Conservation (phyloP, 108 stramenopile genomes). For the Fragilariopsis cylindrus region DNA sequence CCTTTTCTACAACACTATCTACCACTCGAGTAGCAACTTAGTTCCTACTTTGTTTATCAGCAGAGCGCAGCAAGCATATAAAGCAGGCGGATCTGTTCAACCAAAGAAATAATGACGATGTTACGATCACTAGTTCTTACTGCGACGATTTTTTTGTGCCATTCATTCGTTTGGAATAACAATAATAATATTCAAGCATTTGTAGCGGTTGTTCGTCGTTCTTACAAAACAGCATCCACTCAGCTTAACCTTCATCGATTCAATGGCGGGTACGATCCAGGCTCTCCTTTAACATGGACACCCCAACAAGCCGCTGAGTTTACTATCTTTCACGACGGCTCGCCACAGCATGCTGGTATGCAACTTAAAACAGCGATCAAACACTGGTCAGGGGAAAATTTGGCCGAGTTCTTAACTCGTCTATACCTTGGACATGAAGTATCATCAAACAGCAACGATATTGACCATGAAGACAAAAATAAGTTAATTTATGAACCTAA, state of each 20-base stretch:
- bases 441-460: not conserved
- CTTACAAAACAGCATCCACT: not conserved
- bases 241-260: conserved; percentile 18
- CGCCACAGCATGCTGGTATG: conserved; percentile 17
- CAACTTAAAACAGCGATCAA: conserved; percentile 24
- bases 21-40: too few species aligned
- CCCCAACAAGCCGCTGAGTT: conserved; percentile 38
- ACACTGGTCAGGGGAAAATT: conserved; percentile 28
- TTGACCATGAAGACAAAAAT: not conserved
- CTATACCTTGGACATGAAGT: conserved; percentile 24
- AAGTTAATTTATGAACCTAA: conserved; percentile 20
- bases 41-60: too few species aligned
- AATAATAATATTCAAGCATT: not conserved
- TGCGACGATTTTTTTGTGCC: not conserved
- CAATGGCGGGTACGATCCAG: conserved; percentile 33
- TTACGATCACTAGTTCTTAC: not conserved
- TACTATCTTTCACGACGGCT: conserved; percentile 19
- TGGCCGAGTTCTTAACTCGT: conserved; percentile 36
- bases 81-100: too few species aligned
- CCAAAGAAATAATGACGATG: too few species aligned
- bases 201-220: not conserved
- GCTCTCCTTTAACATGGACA: conserved; percentile 21
- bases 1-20: too few species aligned
- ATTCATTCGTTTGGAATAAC: not conserved
- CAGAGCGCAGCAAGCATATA: too few species aligned